phyloP scores from a whole-genome alignment of 805 yeast genomes.

The Barnettozyma pratensis region DNA sequence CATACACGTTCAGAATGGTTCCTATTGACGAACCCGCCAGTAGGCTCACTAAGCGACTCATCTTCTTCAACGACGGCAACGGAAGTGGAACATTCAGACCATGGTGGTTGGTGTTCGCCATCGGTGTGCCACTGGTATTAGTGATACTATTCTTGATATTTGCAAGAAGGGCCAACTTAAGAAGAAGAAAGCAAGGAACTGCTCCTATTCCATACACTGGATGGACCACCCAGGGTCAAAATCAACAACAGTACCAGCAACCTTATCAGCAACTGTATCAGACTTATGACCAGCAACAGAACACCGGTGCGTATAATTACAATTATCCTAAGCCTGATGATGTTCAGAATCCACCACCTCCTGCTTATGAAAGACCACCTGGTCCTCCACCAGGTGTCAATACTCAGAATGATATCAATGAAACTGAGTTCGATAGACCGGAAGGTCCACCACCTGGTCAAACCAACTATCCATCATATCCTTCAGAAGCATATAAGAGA shows the following conservation, averaged over 20 bases:
- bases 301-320: constrained; percentile 1
- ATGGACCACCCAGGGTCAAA: constrained; percentile 16
- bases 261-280: constrained; percentile 3
- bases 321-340: constrained; percentile 2
- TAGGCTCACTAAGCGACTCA: too few species aligned
- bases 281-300: constrained; percentile 1
- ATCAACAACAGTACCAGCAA: constrained; percentile 1
- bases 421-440: constrained; percentile 10
- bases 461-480: constrained; percentile 4
- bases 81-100: constrained; percentile 1
- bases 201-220: constrained; percentile 20
- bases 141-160: not conserved
- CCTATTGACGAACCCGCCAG: not conserved
- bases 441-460: constrained; percentile 14
- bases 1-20: not conserved
- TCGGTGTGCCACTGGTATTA: constrained; percentile 10
- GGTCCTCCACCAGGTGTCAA: constrained; percentile 5
- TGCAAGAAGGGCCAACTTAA: constrained; percentile 14
- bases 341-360: not conserved
- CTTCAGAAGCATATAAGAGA: constrained; percentile 4
- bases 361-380: constrained; percentile 8
- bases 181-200: constrained; percentile 16
- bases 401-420: not conserved
- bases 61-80: constrained; percentile 1
- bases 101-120: constrained; percentile 20